A percentile compares a stretch with the other conserved stretches of the same genome.
These are phyloP conservation scores for Pulveroboletus sp. DNA, from an alignment of 768 basidiomycete genomes.

Conservation along the genomic window DNA sequence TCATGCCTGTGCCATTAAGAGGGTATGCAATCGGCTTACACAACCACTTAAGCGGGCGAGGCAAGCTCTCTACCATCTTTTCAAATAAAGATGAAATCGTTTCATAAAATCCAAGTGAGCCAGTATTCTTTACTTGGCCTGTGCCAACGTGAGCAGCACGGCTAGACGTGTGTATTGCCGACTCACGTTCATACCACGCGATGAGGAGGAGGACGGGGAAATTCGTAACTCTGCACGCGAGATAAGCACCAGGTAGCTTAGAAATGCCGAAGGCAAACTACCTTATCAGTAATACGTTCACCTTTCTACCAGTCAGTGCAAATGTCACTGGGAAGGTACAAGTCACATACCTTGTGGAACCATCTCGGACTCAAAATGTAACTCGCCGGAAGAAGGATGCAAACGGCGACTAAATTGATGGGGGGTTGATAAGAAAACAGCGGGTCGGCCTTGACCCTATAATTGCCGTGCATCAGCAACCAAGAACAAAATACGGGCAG, in stretches of 20 bases:
- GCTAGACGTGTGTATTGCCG: not conserved
- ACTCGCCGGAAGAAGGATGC: slow-evolving; percentile 81
- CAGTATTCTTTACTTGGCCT: slow-evolving; percentile 62
- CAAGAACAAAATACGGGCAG: not conserved
- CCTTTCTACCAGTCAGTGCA: slow-evolving; percentile 37
- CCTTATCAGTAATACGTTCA: slow-evolving; percentile 88
- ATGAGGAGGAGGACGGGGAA: slow-evolving; percentile 80
- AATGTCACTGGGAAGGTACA: slow-evolving; percentile 2
- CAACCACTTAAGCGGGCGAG: slow-evolving; percentile 67
- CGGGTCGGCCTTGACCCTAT: slow-evolving; percentile 81
- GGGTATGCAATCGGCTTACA: slow-evolving; percentile 42
- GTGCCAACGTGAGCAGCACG: not conserved
- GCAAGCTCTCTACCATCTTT: slow-evolving; percentile 66
- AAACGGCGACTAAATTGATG: slow-evolving; percentile 81
- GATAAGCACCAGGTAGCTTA: not conserved
- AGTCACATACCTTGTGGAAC: slow-evolving; percentile 83
- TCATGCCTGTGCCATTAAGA: not conserved
- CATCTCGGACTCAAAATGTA: slow-evolving; percentile 88
- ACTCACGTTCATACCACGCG: slow-evolving; percentile 72
- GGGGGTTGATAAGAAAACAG: slow-evolving; percentile 95
- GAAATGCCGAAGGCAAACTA: slow-evolving; percentile 21
- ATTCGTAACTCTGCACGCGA: slow-evolving; percentile 56
- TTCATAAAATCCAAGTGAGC: slow-evolving; percentile 65
- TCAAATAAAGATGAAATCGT: slow-evolving; percentile 66
- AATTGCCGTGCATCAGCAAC: slow-evolving; percentile 11